Conservation (phyloP, 75 land plant genomes). For the Larix kaempferi region DNA sequence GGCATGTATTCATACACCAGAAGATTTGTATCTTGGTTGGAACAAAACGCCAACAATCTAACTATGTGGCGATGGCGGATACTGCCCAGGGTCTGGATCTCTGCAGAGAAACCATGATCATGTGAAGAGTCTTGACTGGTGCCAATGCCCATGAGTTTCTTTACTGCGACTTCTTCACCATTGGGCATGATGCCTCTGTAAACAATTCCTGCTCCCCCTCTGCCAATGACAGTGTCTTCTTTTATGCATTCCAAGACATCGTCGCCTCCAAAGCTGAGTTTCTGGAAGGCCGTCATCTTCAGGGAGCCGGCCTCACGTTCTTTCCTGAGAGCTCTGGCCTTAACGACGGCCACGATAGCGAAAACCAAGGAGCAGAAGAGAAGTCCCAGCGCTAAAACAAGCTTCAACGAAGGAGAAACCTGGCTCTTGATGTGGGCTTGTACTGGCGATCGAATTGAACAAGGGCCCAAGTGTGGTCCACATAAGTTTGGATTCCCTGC, state of each 20-base stretch:
- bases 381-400: slow-evolving; percentile 50
- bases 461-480: slow-evolving; percentile 21
- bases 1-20: slow-evolving; percentile 57
- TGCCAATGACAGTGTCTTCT: slow-evolving; percentile 73
- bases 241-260: slow-evolving; percentile 65
- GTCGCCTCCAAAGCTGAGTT: slow-evolving; percentile 41
- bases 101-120: slow-evolving; percentile 74
- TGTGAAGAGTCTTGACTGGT: slow-evolving; percentile 13
- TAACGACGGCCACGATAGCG: slow-evolving; percentile 39
- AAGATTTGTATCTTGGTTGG: slow-evolving; percentile 60
- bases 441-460: not conserved
- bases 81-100: slow-evolving; percentile 63
- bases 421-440: not conserved
- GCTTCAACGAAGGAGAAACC: slow-evolving; percentile 19
- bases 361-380: slow-evolving; percentile 51
- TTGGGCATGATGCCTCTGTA: slow-evolving; percentile 64
- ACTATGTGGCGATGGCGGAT: slow-evolving; percentile 81
- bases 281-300: slow-evolving; percentile 71
- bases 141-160: slow-evolving; percentile 49
- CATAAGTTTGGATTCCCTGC: slow-evolving; percentile 44
- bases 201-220: slow-evolving; percentile 78
- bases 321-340: slow-evolving; percentile 15
- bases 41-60: slow-evolving; percentile 60
- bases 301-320: slow-evolving; percentile 22
- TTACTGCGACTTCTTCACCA: slow-evolving; percentile 78